Evolutionary conservation across 1,284 basidiomycete genomes (phyloP), one percentile per base, ranked within the genome.

Genomic region (Ceratobasidium sp.): DNA sequence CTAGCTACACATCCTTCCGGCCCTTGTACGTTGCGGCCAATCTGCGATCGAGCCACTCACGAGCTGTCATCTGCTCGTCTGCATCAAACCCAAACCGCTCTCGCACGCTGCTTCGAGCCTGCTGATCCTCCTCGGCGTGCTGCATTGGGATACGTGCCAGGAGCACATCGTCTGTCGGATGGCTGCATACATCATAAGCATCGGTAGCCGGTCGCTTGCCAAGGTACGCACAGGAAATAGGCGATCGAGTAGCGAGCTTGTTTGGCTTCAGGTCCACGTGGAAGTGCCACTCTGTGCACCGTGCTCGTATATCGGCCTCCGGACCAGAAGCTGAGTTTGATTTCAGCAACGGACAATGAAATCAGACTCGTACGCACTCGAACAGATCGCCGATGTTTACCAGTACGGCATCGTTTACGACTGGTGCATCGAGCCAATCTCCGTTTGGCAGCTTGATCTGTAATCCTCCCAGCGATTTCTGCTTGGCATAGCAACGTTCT

Each of bases 401-500:
- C 21, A 74, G 59, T 23, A 74, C 59, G 5, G 71, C 52, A 36
- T 75, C 75, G 1, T 64, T 50, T 10, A 67, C 41, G 1, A 74
- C 74, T 23, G 75, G 75, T 9, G 71, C 75, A 70, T 75, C 73
- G 1, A 76, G 67, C 75, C 75, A 76, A 23, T 48, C 18, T 28
- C 45, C 45, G 30, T 71, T 50, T 30, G 75, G 75, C 9, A 75
- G 30, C 12, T 74, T 71, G 26, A 76, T 73, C 58, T 76, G 74
- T 12, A 76, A 52, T 14, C 75, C 75, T 23, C 74, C 75, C 0
- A 75, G 62, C 28, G 71, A 60, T 50, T 74, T 73, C 73, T 75
- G 32, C 30, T 59, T 48, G 32, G 45, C 26, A 8, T 8, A 12
- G 52, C 48, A 46, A 65, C 21, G 28, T 34, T n/a, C 16, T 39